These are phyloP conservation scores for Harringtonia aguacate DNA, from an alignment of 2,329 filamentous ascomycete genomes.

Conservation along the genomic window DNA sequence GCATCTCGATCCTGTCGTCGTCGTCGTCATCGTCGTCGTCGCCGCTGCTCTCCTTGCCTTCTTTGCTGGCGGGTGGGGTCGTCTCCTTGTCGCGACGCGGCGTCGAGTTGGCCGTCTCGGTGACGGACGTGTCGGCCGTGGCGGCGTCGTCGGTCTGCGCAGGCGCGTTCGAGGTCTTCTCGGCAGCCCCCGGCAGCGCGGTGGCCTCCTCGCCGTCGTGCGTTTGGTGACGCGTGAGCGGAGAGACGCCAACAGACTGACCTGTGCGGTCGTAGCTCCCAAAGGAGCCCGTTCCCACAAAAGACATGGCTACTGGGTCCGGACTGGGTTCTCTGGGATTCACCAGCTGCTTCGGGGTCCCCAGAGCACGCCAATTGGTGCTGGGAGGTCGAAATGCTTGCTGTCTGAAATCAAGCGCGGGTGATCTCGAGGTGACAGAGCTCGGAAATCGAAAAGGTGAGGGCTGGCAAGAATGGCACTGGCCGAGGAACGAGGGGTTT, in stretches of 20 bases:
- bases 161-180: conserved; percentile 3
- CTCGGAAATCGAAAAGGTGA: no score
- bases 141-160: conserved; percentile 13
- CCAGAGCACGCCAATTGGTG: no score
- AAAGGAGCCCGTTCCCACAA: conserved; percentile 28
- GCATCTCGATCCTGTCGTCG: conserved; percentile 32
- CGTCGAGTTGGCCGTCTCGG: conserved; percentile 20
- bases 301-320: conserved; percentile 26
- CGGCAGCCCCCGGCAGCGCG: conserved; percentile 6
- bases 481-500: no score
- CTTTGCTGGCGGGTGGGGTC: conserved; percentile 12
- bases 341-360: no score
- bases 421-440: no score
- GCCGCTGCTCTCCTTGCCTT: conserved; percentile 15
- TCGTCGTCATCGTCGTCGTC: conserved; percentile 20
- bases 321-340: not conserved
- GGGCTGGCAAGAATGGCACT: no score
- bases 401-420: no score
- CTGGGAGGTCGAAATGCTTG: no score
- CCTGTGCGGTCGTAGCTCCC: conserved; percentile 39
- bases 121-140: conserved; percentile 25
- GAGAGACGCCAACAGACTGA: conserved; percentile 28
- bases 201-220: conserved; percentile 17
- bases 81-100: not conserved
- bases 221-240: conserved; percentile 14